Evolutionary conservation across 441 rosid genomes (phyloP).

Genomic region (Bruguiera hainesii): DNA sequence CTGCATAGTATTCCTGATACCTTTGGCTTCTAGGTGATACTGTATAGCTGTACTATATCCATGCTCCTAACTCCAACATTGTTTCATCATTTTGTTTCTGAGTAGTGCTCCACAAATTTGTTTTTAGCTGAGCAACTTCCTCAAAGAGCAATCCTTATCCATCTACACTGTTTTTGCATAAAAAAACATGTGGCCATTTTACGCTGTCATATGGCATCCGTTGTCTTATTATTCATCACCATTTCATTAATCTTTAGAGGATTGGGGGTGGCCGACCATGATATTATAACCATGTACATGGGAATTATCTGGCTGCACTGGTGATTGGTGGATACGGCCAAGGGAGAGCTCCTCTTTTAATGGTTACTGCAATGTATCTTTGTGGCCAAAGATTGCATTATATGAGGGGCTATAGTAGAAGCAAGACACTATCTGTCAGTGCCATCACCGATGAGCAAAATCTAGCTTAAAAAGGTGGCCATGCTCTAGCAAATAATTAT

Average conservation of each 20-base stretch:
- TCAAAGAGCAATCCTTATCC: background rate
- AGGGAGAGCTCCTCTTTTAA: too few species aligned
- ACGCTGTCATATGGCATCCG: too few species aligned
- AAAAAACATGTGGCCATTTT: background rate
- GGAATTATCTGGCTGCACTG: too few species aligned
- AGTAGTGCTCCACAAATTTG: background rate
- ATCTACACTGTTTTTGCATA: background rate
- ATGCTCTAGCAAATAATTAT: background rate
- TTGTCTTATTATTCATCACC: too few species aligned
- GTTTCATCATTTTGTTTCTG: background rate
- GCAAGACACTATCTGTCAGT: background rate
- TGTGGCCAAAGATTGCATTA: background rate
- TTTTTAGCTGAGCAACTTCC: background rate
- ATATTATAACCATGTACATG: too few species aligned
- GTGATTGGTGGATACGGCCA: too few species aligned
- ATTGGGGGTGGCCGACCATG: too few species aligned
- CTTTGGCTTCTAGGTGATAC: background rate
- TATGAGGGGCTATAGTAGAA: conserved; percentile 1
- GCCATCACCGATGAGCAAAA: background rate
- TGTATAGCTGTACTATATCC: background rate
- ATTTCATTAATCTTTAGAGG: too few species aligned
- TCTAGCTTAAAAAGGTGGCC: background rate
- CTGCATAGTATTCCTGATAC: background rate
- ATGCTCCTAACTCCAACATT: background rate
- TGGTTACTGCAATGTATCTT: too few species aligned